Conservation (phyloP, 2,329 filamentous ascomycete species). For the Penicillium sp. region DNA sequence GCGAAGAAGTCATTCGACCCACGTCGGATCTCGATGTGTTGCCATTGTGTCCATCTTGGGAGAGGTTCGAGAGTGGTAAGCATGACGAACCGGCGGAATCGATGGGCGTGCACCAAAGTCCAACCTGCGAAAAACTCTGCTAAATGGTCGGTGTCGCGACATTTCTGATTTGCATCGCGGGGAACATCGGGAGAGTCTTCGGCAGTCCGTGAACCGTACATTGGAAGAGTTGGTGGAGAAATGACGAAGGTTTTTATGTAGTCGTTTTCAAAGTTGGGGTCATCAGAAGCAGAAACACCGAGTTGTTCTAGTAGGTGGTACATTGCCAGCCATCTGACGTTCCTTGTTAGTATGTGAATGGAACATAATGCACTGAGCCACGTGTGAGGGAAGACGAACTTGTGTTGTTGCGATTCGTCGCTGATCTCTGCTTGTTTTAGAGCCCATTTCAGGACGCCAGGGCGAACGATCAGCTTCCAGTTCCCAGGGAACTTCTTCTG, state of each 20-base stretch:
- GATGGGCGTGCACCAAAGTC: slow-evolving; percentile 36
- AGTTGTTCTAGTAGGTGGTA: slow-evolving; percentile 34
- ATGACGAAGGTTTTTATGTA: slow-evolving; percentile 34
- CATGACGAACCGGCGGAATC: slow-evolving; percentile 39
- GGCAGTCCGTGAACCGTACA: slow-evolving; percentile 36
- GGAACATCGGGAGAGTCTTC: slow-evolving; percentile 30
- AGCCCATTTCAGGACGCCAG: slow-evolving; percentile 43
- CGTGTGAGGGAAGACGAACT: slow-evolving; percentile 24
- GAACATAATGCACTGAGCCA: background rate
- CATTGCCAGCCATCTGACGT: slow-evolving; percentile 32
- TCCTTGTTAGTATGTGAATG: slow-evolving; percentile 1
- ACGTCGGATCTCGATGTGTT: slow-evolving; percentile 30
- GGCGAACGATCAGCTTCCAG: slow-evolving; percentile 47
- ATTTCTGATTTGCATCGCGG: slow-evolving; percentile 31
- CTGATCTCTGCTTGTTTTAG: slow-evolving; percentile 29
- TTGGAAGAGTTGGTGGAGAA: slow-evolving; percentile 32
- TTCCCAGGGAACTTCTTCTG: slow-evolving; percentile 31
- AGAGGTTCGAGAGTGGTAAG: slow-evolving; percentile 31
- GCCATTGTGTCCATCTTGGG: slow-evolving; percentile 36
- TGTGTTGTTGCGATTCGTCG: slow-evolving; percentile 17
- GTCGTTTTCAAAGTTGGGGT: slow-evolving; percentile 29
- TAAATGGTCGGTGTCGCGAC: slow-evolving; percentile 42
- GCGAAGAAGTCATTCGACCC: slow-evolving; percentile 23
- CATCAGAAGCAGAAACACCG: slow-evolving; percentile 5
- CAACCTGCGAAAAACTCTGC: slow-evolving; percentile 47